Evolutionary conservation across 2,329 filamentous ascomycete genomes (phyloP).

Genomic region (Fusarium nurragi): DNA sequence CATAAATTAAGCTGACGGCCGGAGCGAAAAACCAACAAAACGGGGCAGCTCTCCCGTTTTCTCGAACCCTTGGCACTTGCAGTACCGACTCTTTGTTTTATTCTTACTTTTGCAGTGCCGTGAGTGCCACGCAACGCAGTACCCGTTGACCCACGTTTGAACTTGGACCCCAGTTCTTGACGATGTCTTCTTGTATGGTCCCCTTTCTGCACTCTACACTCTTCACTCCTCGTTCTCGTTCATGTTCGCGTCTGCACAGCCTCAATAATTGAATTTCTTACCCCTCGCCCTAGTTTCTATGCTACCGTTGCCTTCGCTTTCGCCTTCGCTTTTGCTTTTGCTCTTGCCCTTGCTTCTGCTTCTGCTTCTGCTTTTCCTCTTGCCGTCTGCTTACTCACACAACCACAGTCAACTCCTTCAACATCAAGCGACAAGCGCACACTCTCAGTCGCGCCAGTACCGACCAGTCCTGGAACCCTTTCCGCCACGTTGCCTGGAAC

Average conservation of each 20-base stretch:
- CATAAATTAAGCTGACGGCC: neutral
- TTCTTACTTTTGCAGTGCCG: conserved; percentile 3
- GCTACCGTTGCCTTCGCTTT: too few relatives aligned
- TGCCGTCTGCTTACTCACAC: conserved; percentile 4
- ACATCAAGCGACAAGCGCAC: conserved; percentile 57
- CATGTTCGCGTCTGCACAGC: neutral
- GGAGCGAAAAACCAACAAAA: conserved; percentile 17
- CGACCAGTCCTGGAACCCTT: conserved; percentile 56
- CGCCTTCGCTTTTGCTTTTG: too few relatives aligned
- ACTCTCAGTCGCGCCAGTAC: conserved; percentile 52
- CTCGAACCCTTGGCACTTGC: conserved; percentile 24
- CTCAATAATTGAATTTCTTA: neutral
- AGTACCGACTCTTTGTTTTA: neutral
- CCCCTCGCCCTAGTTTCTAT: too few relatives aligned
- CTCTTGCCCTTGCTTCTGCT: too few relatives aligned
- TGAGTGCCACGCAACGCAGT: conserved; percentile 14
- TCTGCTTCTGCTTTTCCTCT: neutral
- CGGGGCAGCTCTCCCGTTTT: conserved; percentile 3
- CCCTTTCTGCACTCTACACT: conserved; percentile 16
- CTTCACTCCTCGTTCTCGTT: too few relatives aligned
- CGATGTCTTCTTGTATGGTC: conserved; percentile 39
- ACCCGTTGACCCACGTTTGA: conserved; percentile 10
- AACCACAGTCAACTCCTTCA: conserved; percentile 56
- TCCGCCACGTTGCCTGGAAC: conserved; percentile 54
- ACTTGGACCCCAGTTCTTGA: conserved; percentile 32